Evolutionary conservation across 108 stramenopile species (phyloP).

Genomic region (Skeletonema tropicum): DNA sequence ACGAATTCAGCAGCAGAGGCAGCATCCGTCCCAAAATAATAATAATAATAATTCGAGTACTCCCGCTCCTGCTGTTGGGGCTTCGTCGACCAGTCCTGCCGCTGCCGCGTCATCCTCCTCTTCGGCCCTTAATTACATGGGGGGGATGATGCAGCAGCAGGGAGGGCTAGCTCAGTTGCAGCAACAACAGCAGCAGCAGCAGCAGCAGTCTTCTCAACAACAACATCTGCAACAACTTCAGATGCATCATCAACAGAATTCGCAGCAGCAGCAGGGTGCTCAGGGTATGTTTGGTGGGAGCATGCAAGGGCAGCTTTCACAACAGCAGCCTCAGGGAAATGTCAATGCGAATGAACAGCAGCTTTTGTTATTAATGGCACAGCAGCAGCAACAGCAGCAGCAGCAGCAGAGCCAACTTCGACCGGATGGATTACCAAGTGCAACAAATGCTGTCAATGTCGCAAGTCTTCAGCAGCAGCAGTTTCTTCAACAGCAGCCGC

Average conservation of each 20-base stretch:
- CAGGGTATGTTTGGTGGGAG: background rate
- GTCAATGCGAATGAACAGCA: background rate
- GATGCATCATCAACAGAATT: background rate
- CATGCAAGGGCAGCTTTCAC: background rate
- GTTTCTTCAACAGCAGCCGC: background rate
- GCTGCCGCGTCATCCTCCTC: constrained; percentile 11
- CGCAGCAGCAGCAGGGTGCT: constrained; percentile 11
- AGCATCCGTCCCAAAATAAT: constrained; percentile 28
- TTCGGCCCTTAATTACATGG: background rate
- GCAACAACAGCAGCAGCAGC: background rate
- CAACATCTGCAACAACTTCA: constrained; percentile 3
- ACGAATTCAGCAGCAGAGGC: constrained; percentile 31
- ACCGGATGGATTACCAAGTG: background rate
- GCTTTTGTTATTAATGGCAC: background rate
- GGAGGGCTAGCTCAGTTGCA: background rate
- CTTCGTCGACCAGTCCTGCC: constrained; percentile 9
- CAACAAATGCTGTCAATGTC: background rate
- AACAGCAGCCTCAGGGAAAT: background rate
- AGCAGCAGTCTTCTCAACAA: constrained; percentile 2
- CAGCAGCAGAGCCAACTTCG: background rate
- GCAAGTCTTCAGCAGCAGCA: background rate
- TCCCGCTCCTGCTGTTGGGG: background rate
- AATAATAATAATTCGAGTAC: constrained; percentile 9
- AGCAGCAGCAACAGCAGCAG: background rate
- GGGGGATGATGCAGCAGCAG: constrained; percentile 4